Conservation (phyloP, 805 yeast genomes). For the Saccharomycopsis malanga region DNA sequence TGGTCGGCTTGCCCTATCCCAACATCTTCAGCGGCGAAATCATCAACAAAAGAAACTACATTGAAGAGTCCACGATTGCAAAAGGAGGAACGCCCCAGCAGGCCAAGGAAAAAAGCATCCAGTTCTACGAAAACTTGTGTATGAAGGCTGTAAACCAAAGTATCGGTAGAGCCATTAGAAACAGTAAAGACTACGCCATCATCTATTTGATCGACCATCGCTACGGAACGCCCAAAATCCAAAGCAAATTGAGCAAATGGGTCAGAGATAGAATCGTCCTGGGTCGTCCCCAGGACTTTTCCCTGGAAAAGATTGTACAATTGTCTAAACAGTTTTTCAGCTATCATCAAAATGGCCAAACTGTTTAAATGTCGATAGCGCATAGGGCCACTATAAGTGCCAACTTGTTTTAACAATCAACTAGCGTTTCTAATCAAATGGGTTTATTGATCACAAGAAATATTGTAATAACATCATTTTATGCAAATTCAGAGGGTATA, state of each 20-base stretch:
- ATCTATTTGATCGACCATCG: conserved; percentile 67
- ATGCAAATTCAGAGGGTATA: too few species aligned
- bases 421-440: too few species aligned
- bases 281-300: too few species aligned
- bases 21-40: conserved; percentile 77
- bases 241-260: conserved; percentile 67
- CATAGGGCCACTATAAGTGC: too few species aligned
- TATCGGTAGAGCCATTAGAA: conserved; percentile 87
- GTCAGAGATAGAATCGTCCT: conserved; percentile 40
- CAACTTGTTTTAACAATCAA: too few species aligned
- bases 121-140: conserved; percentile 75
- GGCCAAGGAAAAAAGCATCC: conserved; percentile 43
- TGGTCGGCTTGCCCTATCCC: conserved; percentile 89
- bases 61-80: conserved; percentile 44
- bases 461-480: too few species aligned
- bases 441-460: too few species aligned
- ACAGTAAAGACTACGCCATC: conserved; percentile 70
- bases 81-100: conserved; percentile 40
- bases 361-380: too few species aligned
- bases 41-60: conserved; percentile 58
- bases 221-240: conserved; percentile 41
- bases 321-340: background rate
- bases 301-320: conserved; percentile 10
- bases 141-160: conserved; percentile 91
- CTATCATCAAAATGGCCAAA: background rate